Percentiles rank a stretch among this genome's conserved stretches.
These are phyloP conservation scores for Coemansia sp. DNA, from an alignment of 192 early-diverging fungal genomes.

Conservation along the genomic window DNA sequence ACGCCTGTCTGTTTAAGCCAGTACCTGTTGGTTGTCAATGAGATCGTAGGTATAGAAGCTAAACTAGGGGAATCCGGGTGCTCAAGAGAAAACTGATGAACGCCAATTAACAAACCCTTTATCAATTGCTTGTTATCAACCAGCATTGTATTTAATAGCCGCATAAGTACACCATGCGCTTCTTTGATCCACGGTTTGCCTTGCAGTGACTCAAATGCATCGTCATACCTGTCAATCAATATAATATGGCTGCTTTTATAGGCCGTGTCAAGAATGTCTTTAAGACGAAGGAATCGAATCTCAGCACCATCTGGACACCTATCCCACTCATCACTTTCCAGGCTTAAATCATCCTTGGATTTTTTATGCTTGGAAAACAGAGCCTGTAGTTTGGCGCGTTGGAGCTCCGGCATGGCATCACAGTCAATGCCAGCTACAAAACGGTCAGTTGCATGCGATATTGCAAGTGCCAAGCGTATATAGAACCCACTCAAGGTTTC, in stretches of 20 bases:
- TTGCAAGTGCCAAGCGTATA: neutral
- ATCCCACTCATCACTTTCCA: neutral
- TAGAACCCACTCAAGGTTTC: no score
- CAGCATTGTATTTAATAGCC: neutral
- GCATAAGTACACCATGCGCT: neutral
- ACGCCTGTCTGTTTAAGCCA: neutral
- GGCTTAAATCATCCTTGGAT: neutral
- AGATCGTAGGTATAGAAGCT: neutral
- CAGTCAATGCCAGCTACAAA: neutral
- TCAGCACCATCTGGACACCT: neutral
- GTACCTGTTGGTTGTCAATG: neutral
- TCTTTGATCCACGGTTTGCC: neutral
- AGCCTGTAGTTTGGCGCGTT: neutral
- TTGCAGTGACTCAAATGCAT: neutral
- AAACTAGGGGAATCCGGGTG: neutral
- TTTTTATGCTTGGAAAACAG: neutral
- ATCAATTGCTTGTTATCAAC: neutral
- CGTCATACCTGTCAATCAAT: constrained; percentile 1
- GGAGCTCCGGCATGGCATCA: neutral
- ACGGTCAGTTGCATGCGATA: neutral
- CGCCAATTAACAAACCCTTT: neutral
- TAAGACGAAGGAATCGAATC: neutral
- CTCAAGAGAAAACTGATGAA: neutral
- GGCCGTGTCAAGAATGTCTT: neutral
- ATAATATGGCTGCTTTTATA: neutral